Conservation (phyloP, 257 asterid genomes). For the Solanum medicagineum region DNA sequence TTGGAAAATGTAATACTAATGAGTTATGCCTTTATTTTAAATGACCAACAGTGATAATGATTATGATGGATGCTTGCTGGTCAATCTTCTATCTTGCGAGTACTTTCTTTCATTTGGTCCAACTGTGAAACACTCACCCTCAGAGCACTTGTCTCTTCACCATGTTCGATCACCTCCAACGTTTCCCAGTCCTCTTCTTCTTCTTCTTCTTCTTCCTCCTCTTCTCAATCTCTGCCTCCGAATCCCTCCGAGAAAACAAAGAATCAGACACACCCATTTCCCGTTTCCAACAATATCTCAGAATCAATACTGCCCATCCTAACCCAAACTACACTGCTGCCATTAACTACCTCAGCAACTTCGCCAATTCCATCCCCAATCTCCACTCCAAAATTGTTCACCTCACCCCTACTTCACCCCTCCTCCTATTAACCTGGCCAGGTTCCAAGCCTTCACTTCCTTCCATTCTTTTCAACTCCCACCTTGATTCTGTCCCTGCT, state of each 20-base stretch:
- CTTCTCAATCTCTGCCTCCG: constrained; percentile 3
- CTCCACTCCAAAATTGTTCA: constrained; percentile 26
- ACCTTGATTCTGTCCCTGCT: constrained; percentile 90
- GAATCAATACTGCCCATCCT: constrained; percentile 86
- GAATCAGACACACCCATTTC: constrained; percentile 25
- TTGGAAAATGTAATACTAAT: no score
- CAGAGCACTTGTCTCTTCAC: neutral
- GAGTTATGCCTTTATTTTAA: no score
- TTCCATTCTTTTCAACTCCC: constrained; percentile 69
- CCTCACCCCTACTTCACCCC: constrained; percentile 47
- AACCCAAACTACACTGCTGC: constrained; percentile 63
- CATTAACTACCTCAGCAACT: constrained; percentile 40
- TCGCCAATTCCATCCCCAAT: constrained; percentile 53
- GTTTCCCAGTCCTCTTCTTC: constrained; percentile 4
- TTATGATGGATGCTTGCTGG: no score
- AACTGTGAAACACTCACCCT: neutral
- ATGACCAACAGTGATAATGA: no score
- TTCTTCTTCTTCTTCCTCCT: constrained; percentile 9
- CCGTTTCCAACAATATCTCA: constrained; percentile 63
- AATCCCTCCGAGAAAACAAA: neutral
- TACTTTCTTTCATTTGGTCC: neutral
- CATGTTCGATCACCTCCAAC: constrained; percentile 26
- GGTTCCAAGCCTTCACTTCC: constrained; percentile 78
- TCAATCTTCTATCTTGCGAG: neutral
- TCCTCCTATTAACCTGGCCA: constrained; percentile 59